Percentiles rank a stretch among this genome's conserved stretches.
phyloP scores from a whole-genome alignment of 1,284 basidiomycete genomes.

The Microstroma glucosiphilum region DNA sequence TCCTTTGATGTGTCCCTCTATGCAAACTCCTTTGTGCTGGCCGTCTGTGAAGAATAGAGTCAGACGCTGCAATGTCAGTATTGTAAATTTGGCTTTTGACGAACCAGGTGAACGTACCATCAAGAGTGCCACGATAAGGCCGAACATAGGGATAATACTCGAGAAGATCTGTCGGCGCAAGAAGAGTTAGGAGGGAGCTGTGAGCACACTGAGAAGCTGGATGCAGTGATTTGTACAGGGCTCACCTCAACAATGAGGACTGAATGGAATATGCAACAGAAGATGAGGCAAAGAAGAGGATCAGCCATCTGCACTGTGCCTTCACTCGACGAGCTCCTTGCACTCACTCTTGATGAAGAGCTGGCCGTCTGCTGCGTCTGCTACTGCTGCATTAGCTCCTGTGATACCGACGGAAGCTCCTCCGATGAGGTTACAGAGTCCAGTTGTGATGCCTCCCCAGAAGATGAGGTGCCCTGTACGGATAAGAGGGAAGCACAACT shows the following conservation, averaged over 20 bases:
- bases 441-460: slow-evolving; percentile 48
- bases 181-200: slow-evolving; percentile 15
- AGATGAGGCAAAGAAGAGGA: background rate
- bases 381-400: slow-evolving; percentile 47
- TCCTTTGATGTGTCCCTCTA: too few relatives aligned
- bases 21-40: too few relatives aligned
- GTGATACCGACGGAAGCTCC: slow-evolving; percentile 48
- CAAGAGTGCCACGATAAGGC: slow-evolving; percentile 32
- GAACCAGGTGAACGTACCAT: background rate
- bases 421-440: slow-evolving; percentile 47
- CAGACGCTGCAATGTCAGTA: too few relatives aligned
- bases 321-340: background rate
- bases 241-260: slow-evolving; percentile 33
- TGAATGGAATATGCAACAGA: background rate
- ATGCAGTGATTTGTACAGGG: background rate
- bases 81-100: too few relatives aligned
- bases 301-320: background rate
- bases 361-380: slow-evolving; percentile 49
- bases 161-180: slow-evolving; percentile 28
- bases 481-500: slow-evolving; percentile 2
- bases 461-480: slow-evolving; percentile 39
- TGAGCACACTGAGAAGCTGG: background rate
- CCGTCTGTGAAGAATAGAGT: too few relatives aligned
- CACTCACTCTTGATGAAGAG: slow-evolving; percentile 43
- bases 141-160: slow-evolving; percentile 47